Evolutionary conservation across 208 protist species (phyloP).

Genomic region (Leishmania tarentolae): DNA sequence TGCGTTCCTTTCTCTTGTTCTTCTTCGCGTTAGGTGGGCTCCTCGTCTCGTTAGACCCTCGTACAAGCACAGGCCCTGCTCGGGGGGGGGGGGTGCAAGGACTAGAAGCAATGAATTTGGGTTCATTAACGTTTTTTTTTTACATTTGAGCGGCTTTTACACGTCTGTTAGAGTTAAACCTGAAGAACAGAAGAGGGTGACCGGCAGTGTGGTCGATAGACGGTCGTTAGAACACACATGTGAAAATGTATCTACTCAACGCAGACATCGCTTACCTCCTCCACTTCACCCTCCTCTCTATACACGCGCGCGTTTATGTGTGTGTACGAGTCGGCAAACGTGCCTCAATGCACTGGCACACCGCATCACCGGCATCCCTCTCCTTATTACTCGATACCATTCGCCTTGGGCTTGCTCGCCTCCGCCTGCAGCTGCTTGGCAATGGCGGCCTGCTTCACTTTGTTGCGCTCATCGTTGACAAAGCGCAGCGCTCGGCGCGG

Average conservation of each 20-base stretch:
- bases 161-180: background rate
- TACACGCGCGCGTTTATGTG: background rate
- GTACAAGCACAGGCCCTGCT: background rate
- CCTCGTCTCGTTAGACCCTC: background rate
- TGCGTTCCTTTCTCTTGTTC: background rate
- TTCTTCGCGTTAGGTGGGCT: background rate
- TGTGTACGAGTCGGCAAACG: background rate
- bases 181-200: conserved; percentile 17
- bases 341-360: background rate
- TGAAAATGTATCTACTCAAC: background rate
- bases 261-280: background rate
- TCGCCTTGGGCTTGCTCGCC: conserved; percentile 7
- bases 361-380: conserved; percentile 9
- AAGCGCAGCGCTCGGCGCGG: conserved; percentile 79
- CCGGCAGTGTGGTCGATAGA: background rate
- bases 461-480: conserved; percentile 59
- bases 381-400: background rate
- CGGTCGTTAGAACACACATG: background rate
- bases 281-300: background rate
- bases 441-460: conserved; percentile 54
- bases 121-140: background rate
- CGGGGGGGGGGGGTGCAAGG: background rate
- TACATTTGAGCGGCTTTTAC: background rate
- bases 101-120: background rate
- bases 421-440: conserved; percentile 38